A percentile compares a stretch with the other conserved stretches of the same genome.
phyloP scores from a whole-genome alignment of 768 basidiomycete genomes.

The Clathrus columnatus region DNA sequence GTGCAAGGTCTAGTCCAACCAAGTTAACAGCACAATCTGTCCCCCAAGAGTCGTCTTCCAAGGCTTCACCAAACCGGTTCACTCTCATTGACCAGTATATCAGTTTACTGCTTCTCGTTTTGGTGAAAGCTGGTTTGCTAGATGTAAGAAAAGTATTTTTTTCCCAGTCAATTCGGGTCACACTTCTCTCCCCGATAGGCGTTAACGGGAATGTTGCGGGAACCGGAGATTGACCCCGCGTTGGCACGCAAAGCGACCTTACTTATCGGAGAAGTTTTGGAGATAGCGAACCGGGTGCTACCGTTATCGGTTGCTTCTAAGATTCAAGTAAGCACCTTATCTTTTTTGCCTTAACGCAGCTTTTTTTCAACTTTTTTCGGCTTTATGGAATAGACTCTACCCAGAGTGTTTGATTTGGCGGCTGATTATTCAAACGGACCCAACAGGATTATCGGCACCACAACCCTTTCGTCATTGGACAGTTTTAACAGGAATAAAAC shows the following conservation, averaged over 20 bases:
- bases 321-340: slow-evolving; percentile 53
- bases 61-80: slow-evolving; percentile 42
- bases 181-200: slow-evolving; percentile 42
- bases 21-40: neutral
- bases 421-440: slow-evolving; percentile 64
- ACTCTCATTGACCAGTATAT: slow-evolving; percentile 92
- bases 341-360: neutral
- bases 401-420: slow-evolving; percentile 77
- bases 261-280: slow-evolving; percentile 84
- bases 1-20: neutral
- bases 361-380: no score
- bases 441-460: slow-evolving; percentile 73
- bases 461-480: slow-evolving; percentile 81
- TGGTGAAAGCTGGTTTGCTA: slow-evolving; percentile 79
- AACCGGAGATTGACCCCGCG: slow-evolving; percentile 59
- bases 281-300: slow-evolving; percentile 78
- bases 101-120: slow-evolving; percentile 72
- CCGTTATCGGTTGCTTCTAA: slow-evolving; percentile 74
- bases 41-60: neutral
- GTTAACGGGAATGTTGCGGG: slow-evolving; percentile 76
- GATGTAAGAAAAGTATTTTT: slow-evolving; percentile 47
- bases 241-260: slow-evolving; percentile 86
- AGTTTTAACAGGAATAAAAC: slow-evolving; percentile 87
- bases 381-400: slow-evolving; percentile 52
- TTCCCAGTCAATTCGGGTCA: neutral